Base-by-base conservation (phyloP, 768 basidiomycete genomes). In the Termitomyces sp. region DNA sequence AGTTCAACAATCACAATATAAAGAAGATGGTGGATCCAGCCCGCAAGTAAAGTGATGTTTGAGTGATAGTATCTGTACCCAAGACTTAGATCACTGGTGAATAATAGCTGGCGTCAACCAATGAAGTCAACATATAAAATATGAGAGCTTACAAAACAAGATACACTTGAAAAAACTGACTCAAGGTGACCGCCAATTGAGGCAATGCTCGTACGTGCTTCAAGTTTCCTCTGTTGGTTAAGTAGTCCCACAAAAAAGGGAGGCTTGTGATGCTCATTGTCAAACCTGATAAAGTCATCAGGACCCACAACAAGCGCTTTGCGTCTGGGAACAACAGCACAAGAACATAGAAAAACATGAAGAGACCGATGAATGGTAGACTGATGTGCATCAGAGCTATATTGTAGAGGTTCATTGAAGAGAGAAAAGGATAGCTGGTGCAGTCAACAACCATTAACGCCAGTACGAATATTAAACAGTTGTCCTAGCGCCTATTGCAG, bases 31-130 rank as follows among this genome's bases (percentile, higher is more conserved):
- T 57, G 56, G 9, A 57, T 25, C 56, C 56, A 53, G 11, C 52
- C 56, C 27, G 52, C 56, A 13, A 57, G 35, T n/a, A 53, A 32
- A 16, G 56, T 53, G 20, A 57, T 45, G 42, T 74, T 74, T 48
- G 70, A 69, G 11, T 69, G 73, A 62, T 83, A 83, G 58, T 74
- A 71, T 48, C 75, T 25, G 50, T 65, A 63, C n/a, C 81, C 82
- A 47, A 80, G 64, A 1, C 68, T 55, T 48, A 82, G 63, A 66
- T 83, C 77, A 52, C 76, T 78, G 29, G 32, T 33, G 18, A 27
- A 27, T 22, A 35, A 35, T 29, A 50, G 52, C 12, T 27, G 25
- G 35, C 35, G 9, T 33, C 12, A 12, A 33, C 9, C 9, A 10
- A 33, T 23, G 47, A 46, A 33, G 2, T 33, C n/a, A n/a, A n/a